Evolutionary conservation across 2,329 filamentous ascomycete genomes (phyloP).

Genomic region (Biscogniauxia marginata): DNA sequence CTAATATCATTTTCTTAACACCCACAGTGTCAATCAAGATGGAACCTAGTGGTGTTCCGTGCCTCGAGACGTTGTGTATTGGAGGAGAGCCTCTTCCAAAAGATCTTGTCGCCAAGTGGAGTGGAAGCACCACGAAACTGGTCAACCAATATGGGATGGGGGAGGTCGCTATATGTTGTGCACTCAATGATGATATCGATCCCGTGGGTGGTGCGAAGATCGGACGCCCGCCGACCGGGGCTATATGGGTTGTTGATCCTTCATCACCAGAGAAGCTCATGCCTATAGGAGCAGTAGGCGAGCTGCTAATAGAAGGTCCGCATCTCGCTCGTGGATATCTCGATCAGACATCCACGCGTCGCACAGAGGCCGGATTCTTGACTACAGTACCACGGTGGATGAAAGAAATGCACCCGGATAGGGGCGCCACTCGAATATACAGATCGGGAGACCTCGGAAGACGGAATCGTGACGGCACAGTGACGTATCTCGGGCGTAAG

Average conservation of each 20-base stretch:
- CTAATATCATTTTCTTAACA: constrained; percentile 15
- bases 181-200: constrained; percentile 13
- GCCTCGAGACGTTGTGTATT: constrained; percentile 13
- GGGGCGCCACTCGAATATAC: constrained; percentile 10
- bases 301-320: constrained; percentile 13
- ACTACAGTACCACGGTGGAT: constrained; percentile 9
- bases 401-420: constrained; percentile 8
- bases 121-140: constrained; percentile 7
- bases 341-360: constrained; percentile 12
- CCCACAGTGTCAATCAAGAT: constrained; percentile 14
- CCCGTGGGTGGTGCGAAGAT: constrained; percentile 9
- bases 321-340: constrained; percentile 15
- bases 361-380: constrained; percentile 14
- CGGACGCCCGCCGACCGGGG: constrained; percentile 13
- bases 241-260: constrained; percentile 16
- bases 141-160: constrained; percentile 22
- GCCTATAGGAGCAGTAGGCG: constrained; percentile 14
- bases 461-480: constrained; percentile 12
- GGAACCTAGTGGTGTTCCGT: constrained; percentile 8
- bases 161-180: constrained; percentile 20
- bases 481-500: constrained; percentile 15
- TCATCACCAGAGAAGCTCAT: constrained; percentile 11
- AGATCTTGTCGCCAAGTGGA: constrained; percentile 16
- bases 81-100: constrained; percentile 19
- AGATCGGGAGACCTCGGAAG: constrained; percentile 15